Base-by-base conservation (phyloP, 306 rosid genomes). In the Corylus avellana region DNA sequence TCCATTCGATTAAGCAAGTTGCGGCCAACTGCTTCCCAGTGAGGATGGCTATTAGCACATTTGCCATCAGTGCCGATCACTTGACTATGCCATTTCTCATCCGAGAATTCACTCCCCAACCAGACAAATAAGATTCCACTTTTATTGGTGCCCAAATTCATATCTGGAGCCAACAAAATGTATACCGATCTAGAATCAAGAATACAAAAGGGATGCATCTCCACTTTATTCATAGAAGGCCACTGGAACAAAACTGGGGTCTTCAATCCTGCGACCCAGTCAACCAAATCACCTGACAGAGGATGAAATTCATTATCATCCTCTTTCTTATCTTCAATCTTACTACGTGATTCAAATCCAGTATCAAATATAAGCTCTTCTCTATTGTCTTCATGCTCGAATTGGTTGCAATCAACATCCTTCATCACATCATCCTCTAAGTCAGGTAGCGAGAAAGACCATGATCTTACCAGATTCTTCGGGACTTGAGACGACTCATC, bases 361-460 rank as follows among this genome's bases (percentile, higher is more conserved):
- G 70, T 78, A 85, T 84, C 89, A 50, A 78, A 63, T 71, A 75
- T 84, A 27, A 80, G 48, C 82, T 75, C 84, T 74, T 85, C 89
- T 32, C 64, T 58, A 62, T 75, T 73, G 80, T 73, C 74, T 80
- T 58, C 88, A 57, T 61, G 68, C 82, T 81, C 86, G 20, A 79
- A 75, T 82, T 81, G 86, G 79, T 76, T 84, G 90, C 64, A 77
- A 73, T 68, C 85, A 74, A 55, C 79, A 54, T 85, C 91, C 76
- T 82, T 78, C 90, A 82, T 83, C 80, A 51, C 61, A 77, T 88
- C 83, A 79, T 81, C 88, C 16, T 88, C 91, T 37, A 83, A 25
- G 79, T 82, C 85, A 20, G 92, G 89, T 75, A 86, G 76, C 53
- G 89, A 84, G 78, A 94, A 86, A 39, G 97, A 91, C 80, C 78